These are phyloP conservation scores for Calonectria multiphialidica DNA, from an alignment of 2,329 filamentous ascomycete genomes.

Conservation along the genomic window DNA sequence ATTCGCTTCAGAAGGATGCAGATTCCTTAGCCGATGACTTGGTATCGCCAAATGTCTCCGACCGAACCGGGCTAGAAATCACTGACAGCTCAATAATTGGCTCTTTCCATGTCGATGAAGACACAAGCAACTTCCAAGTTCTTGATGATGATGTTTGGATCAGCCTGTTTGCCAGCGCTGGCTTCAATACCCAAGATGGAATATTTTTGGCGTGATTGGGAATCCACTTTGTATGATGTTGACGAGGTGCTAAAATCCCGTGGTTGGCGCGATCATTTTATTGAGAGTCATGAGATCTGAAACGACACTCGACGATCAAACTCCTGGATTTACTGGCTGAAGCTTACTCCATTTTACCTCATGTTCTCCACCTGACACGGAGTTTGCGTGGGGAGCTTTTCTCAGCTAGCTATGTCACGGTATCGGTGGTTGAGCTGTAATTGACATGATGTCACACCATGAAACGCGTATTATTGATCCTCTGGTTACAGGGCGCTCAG, in stretches of 20 bases:
- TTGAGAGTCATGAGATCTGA: neutral
- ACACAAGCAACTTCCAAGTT: slow-evolving; percentile 14
- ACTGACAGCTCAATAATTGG: neutral
- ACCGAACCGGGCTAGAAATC: neutral
- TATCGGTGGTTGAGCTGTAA: neutral
- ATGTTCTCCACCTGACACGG: neutral
- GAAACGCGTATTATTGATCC: neutral
- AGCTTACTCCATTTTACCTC: neutral
- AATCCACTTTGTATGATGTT: neutral
- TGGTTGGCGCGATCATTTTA: neutral
- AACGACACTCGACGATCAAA: neutral
- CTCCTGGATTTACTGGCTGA: neutral
- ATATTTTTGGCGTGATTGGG: slow-evolving; percentile 35
- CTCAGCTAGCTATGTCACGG: neutral
- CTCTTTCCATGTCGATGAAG: neutral
- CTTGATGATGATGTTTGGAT: slow-evolving; percentile 44
- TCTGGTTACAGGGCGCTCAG: neutral
- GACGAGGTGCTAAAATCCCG: neutral
- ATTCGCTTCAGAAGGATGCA: neutral
- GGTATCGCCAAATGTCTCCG: neutral
- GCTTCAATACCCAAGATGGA: slow-evolving; percentile 45
- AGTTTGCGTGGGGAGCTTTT: neutral
- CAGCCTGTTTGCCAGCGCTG: slow-evolving; percentile 43
- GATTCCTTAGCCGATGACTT: neutral
- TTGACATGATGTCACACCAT: neutral